Base-by-base conservation (phyloP, 371 early-diverging fungal species). In the Mortierella sp. region DNA sequence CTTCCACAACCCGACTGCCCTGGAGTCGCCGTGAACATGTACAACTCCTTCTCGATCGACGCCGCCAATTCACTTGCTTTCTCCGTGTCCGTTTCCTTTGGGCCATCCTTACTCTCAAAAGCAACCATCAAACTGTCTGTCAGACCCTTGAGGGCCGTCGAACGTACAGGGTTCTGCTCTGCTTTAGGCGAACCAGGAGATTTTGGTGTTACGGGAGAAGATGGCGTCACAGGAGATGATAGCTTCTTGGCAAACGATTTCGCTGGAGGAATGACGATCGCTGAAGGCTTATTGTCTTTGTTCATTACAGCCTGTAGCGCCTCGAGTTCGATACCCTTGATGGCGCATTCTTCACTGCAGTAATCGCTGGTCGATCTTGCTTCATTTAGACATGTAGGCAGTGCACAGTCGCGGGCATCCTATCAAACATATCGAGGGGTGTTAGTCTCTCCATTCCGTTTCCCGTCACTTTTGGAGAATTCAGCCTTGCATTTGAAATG, bases 71-170 rank as follows among this genome's bases (percentile, higher is more conserved):
- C 37, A 27, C 50, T 54, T 9, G 55, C 69, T 19, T 44, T 40
- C 57, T 64, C 60, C 9, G 48, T 24, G 50, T 64, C 56, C 12
- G 45, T 51, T 25, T 51, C 63, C 13, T 51, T 51, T 8, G 47
- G 44, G 10, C 56, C 60, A 2, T 44, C 3, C 17, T 58, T 54
- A 24, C 39, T n/a, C 28, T 67, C 77, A 5, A 69, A 50, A 4
- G 58, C 69, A 2, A 69, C 51, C 61, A 68, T 56, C 21, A 76
- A 49, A 54, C 77, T 60, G 24, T 65, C 74, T 1, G 81, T 78
- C 62, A 88, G 69, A 37, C 82, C 86, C 63, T 86, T 88, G 44
- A 85, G 77, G 0, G 85, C 88, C 34, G 85, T 86, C 28, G 81
- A 81, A 19, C 88, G 84, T 17, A 88, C 76, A 8, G 88, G 83